Evolutionary conservation across 2,329 filamentous ascomycete species (phyloP).

Genomic region (Penicillium brasilianum): DNA sequence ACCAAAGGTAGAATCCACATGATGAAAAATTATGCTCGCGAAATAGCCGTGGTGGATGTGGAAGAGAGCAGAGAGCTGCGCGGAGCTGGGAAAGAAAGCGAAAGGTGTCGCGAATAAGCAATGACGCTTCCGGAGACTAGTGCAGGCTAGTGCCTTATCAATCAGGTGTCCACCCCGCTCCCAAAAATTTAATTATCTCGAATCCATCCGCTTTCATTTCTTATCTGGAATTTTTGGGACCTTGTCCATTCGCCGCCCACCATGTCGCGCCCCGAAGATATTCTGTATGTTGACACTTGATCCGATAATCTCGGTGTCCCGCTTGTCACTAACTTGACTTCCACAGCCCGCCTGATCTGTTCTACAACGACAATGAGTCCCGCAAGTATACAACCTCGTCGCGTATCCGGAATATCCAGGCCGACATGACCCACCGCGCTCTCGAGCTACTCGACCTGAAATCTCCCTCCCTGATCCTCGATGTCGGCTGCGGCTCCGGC

Average conservation of each 20-base stretch:
- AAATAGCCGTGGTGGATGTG: not conserved
- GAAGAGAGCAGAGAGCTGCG: not conserved
- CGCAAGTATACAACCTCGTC: conserved; percentile 97
- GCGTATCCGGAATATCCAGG: conserved; percentile 93
- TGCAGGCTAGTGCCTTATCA: not conserved
- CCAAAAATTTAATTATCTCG: conserved; percentile 20
- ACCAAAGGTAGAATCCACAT: conserved; percentile 98
- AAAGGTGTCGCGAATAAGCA: conserved; percentile 3
- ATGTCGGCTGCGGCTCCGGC: conserved; percentile 94
- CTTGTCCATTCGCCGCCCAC: conserved; percentile 40
- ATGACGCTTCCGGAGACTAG: conserved; percentile 14
- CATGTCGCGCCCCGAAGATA: conserved; percentile 98
- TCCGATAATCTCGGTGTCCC: not conserved
- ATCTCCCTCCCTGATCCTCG: conserved; percentile 84
- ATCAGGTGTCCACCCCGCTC: conserved; percentile 25
- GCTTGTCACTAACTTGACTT: conserved; percentile 34
- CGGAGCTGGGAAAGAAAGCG: not conserved
- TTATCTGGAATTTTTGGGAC: not conserved
- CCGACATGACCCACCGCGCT: conserved; percentile 90
- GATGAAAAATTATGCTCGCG: conserved; percentile 31
- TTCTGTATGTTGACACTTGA: conserved; percentile 65
- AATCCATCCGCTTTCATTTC: conserved; percentile 4
- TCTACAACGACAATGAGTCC: conserved; percentile 95
- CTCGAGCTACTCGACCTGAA: conserved; percentile 86
- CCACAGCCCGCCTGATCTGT: conserved; percentile 85